phyloP scores from a whole-genome alignment of 2,329 filamentous ascomycete genomes.

The Rhexocercosporidium sp. region DNA sequence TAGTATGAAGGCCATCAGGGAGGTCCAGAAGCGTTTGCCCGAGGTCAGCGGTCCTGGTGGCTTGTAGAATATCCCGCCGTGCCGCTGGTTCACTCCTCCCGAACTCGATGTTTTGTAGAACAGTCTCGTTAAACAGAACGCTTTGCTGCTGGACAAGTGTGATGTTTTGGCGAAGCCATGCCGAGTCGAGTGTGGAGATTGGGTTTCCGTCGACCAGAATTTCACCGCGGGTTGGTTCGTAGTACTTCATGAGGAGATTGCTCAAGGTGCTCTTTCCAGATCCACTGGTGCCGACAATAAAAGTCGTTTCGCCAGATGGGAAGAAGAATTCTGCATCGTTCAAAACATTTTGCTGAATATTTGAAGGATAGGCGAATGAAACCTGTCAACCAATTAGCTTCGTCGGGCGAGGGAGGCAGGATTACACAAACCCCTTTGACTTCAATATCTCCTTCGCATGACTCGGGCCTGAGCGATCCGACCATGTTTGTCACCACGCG shows the following conservation, averaged over 20 bases:
- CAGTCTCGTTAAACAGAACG: conserved; percentile 79
- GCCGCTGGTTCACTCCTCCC: conserved; percentile 62
- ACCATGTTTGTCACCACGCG: conserved; percentile 39
- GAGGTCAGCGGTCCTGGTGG: conserved; percentile 71
- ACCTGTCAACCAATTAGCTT: conserved; percentile 55
- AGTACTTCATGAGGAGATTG: conserved; percentile 80
- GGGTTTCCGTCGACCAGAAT: conserved; percentile 72
- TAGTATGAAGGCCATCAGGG: conserved; percentile 73
- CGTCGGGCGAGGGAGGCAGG: not conserved
- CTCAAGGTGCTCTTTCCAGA: conserved; percentile 92
- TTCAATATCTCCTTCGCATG: conserved; percentile 70
- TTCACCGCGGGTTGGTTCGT: conserved; percentile 66
- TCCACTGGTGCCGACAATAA: conserved; percentile 84
- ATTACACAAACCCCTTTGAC: conserved; percentile 64
- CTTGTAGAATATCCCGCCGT: conserved; percentile 60
- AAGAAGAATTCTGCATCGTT: conserved; percentile 70
- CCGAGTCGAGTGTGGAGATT: conserved; percentile 64
- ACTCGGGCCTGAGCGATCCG: conserved; percentile 43
- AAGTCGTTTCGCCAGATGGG: conserved; percentile 73
- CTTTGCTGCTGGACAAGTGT: conserved; percentile 84
- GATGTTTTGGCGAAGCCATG: conserved; percentile 79
- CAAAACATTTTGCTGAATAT: conserved; percentile 64
- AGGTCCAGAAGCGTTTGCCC: conserved; percentile 69
- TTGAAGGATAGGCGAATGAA: conserved; percentile 81
- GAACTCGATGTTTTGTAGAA: conserved; percentile 79